Evolutionary conservation across 768 basidiomycete species (phyloP).

Genomic region (Trametopsis cervina): DNA sequence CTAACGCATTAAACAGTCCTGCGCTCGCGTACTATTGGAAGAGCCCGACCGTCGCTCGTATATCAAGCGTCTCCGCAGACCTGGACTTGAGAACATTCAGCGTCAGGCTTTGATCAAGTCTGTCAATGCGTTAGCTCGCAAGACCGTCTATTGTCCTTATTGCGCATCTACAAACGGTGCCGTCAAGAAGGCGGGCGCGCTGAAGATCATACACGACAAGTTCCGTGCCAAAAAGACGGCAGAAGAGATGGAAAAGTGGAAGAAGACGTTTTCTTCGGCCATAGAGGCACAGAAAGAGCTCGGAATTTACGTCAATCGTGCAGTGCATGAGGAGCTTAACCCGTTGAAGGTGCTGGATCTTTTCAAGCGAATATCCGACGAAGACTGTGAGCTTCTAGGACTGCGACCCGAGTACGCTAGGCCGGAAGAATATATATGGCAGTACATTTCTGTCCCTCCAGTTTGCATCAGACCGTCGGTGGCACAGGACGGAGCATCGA

Average conservation of each 20-base stretch:
- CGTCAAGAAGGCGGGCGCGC: slow-evolving; percentile 90
- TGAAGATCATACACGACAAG: slow-evolving; percentile 98
- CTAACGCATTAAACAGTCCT: slow-evolving; percentile 45
- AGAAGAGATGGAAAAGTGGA: slow-evolving; percentile 84
- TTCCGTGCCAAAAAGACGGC: slow-evolving; percentile 91
- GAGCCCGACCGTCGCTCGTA: slow-evolving; percentile 80
- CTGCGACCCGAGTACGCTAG: slow-evolving; percentile 82
- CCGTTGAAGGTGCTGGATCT: slow-evolving; percentile 89
- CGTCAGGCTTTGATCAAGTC: slow-evolving; percentile 76
- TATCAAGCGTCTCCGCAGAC: slow-evolving; percentile 86
- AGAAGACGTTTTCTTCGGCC: slow-evolving; percentile 73
- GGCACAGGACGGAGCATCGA: slow-evolving; percentile 95
- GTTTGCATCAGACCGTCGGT: slow-evolving; percentile 97
- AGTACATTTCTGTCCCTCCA: slow-evolving; percentile 96
- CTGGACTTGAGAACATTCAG: slow-evolving; percentile 88
- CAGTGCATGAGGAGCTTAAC: slow-evolving; percentile 88
- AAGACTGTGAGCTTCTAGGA: slow-evolving; percentile 96
- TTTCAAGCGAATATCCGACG: slow-evolving; percentile 87
- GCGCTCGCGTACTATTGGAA: slow-evolving; percentile 84
- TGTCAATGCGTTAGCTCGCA: slow-evolving; percentile 82
- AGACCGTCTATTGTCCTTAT: slow-evolving; percentile 87
- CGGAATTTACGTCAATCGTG: slow-evolving; percentile 76
- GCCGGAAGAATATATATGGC: slow-evolving; percentile 98
- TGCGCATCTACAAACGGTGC: slow-evolving; percentile 91
- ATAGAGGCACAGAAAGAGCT: slow-evolving; percentile 86